Conservation (phyloP, 1,139 yeast genomes). For the Pichia sp. region DNA sequence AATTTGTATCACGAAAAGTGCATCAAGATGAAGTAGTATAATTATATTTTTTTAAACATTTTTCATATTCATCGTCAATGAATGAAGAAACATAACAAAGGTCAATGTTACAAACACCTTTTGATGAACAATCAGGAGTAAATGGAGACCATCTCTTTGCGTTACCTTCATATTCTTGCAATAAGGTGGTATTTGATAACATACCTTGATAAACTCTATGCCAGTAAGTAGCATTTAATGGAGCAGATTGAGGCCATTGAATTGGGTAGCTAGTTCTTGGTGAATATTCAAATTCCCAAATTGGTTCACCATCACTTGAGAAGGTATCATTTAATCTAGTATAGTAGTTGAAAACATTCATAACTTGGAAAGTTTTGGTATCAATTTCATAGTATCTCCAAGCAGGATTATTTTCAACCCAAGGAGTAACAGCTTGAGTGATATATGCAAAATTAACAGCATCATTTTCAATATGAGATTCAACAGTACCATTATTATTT, state of each 20-base stretch:
- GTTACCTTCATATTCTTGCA: constrained; percentile 34
- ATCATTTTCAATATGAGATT: constrained; percentile 35
- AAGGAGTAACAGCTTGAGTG: constrained; percentile 61
- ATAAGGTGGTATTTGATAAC: constrained; percentile 7
- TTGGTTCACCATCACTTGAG: constrained; percentile 45
- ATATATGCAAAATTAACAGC: constrained; percentile 59
- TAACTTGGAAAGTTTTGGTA: constrained; percentile 51
- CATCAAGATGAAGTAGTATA: neutral
- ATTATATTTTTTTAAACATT: constrained; percentile 20
- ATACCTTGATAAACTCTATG: constrained; percentile 34
- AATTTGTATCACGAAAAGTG: too few relatives aligned
- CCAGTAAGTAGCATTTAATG: constrained; percentile 59
- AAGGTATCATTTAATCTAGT: constrained; percentile 48
- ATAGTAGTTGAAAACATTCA: constrained; percentile 55
- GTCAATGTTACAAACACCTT: constrained; percentile 34
- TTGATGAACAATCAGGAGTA: constrained; percentile 36
- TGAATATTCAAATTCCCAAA: constrained; percentile 50
- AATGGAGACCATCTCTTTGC: constrained; percentile 51
- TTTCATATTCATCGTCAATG: constrained; percentile 26
- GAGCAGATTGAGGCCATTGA: constrained; percentile 46
- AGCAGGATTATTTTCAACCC: constrained; percentile 52
- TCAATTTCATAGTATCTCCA: constrained; percentile 73
- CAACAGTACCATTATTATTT: constrained; percentile 15
- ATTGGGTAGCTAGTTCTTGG: constrained; percentile 41
- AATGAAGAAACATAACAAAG: constrained; percentile 41